Conservation (phyloP, 2,329 filamentous ascomycete species). For the Trichoderma afroharzianum region DNA sequence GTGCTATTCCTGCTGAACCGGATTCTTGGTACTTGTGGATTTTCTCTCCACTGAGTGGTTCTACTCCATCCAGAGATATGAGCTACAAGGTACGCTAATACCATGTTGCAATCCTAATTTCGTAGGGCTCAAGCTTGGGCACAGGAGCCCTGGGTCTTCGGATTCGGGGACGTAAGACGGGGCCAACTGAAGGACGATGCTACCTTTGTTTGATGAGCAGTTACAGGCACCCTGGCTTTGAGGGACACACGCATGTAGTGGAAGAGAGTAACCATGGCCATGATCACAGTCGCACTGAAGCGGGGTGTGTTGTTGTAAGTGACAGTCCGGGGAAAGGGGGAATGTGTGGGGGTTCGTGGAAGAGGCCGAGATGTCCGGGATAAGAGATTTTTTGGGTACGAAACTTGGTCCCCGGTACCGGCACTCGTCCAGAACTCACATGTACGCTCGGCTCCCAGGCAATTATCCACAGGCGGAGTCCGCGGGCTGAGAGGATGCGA, state of each 20-base stretch:
- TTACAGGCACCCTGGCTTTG: background rate
- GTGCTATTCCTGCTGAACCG: background rate
- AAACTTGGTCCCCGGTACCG: background rate
- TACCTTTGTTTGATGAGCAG: background rate
- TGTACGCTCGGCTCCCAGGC: background rate
- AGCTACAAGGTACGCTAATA: background rate
- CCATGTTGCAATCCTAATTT: background rate
- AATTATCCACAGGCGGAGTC: background rate
- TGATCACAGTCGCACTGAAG: background rate
- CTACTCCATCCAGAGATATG: background rate
- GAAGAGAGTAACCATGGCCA: background rate
- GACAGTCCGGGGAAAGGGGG: background rate
- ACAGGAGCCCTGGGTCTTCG: background rate
- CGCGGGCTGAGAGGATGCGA: background rate
- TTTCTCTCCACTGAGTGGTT: background rate
- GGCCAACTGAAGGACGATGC: background rate
- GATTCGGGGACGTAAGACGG: background rate
- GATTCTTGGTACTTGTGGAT: background rate
- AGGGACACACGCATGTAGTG: background rate
- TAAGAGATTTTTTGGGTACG: background rate
- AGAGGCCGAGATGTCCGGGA: background rate
- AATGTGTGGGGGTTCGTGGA: background rate
- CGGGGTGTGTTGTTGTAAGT: background rate
- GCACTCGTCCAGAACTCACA: background rate
- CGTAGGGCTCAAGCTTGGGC: background rate